Evolutionary conservation across 2,329 filamentous ascomycete genomes (phyloP), one percentile per base, ranked within the genome.

Genomic region (Falciphora oryzae): DNA sequence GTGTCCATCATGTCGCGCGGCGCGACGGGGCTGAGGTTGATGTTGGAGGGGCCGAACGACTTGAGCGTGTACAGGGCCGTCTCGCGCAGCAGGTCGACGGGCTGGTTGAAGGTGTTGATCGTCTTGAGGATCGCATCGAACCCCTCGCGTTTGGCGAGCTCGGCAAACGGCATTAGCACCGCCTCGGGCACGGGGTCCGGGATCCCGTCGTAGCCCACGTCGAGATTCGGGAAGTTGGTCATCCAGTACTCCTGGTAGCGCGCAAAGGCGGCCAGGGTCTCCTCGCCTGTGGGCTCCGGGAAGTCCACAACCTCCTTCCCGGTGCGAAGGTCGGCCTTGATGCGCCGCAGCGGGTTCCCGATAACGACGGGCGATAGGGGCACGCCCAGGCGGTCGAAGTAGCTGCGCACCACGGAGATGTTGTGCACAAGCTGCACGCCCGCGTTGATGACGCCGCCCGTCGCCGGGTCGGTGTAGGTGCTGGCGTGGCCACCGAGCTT

Each of bases 361-460:
- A 84, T 77, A 1, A 81, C 57, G 28, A 85, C 77, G 0, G 83
- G 83, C 10, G 59, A n/a, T n/a, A 60, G 59, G 59, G 59, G 35
- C 29, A 60, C 31, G 28, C 61, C 50, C 27, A 63, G 28, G 59
- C 77, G 74, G 56, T 65, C 72, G 56, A 85, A 81, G 63, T 82
- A 80, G 7, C 80, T 73, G 14, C 75, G 79, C 4, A 80, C 75
- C 1, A 75, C 64, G 0, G 73, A n/a, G 16, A 67, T 64, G 57
- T 71, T 65, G 29, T 70, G 66, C 50, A 69, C 67, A 2, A 67
- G 59, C 18, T 69, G 66, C 4, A 70, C 61, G 25, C 70, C 70
- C 28, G 67, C 69, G 57, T 71, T 68, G 60, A 70, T 66, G 18
- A 67, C 63, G 6, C 56, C 65, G 50, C 69, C 68, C 14, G 67